These are phyloP conservation scores for Suillus ampliporus DNA, from an alignment of 768 basidiomycete genomes.

Conservation along the genomic window DNA sequence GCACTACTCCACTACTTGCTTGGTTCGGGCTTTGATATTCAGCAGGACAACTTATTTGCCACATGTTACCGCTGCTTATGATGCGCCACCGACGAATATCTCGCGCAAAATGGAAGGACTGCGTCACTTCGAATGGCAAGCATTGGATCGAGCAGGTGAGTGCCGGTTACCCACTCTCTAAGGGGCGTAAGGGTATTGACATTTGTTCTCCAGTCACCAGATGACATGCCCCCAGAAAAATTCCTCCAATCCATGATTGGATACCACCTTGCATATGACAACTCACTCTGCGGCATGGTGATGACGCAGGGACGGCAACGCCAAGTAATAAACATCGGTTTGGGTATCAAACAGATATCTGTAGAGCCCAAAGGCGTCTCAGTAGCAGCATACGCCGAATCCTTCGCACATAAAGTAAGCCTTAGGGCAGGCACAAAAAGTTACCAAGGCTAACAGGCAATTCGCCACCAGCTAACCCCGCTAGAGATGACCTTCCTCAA, in stretches of 20 bases:
- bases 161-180: constrained; percentile 11
- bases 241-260: constrained; percentile 79
- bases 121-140: constrained; percentile 63
- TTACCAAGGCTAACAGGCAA: background rate
- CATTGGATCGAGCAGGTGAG: constrained; percentile 84
- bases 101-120: constrained; percentile 74
- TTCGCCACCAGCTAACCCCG: constrained; percentile 45
- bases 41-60: constrained; percentile 71
- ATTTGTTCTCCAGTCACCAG: constrained; percentile 47
- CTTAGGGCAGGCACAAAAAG: background rate
- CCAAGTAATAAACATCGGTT: constrained; percentile 80
- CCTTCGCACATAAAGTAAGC: constrained; percentile 75
- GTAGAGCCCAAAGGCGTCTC: constrained; percentile 66
- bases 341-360: constrained; percentile 74
- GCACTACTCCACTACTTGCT: constrained; percentile 31
- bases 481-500: constrained; percentile 59
- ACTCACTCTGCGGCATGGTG: constrained; percentile 80
- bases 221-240: constrained; percentile 67
- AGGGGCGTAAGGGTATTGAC: constrained; percentile 15
- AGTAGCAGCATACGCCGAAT: constrained; percentile 71
- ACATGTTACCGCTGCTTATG: constrained; percentile 82
- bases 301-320: constrained; percentile 81
- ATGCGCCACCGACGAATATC: constrained; percentile 85
- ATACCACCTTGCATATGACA: constrained; percentile 73
- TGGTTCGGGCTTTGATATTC: constrained; percentile 11